Evolutionary conservation across 306 rosid genomes (phyloP), one percentile per base, ranked within the genome.

Genomic region (Vicia villosa): DNA sequence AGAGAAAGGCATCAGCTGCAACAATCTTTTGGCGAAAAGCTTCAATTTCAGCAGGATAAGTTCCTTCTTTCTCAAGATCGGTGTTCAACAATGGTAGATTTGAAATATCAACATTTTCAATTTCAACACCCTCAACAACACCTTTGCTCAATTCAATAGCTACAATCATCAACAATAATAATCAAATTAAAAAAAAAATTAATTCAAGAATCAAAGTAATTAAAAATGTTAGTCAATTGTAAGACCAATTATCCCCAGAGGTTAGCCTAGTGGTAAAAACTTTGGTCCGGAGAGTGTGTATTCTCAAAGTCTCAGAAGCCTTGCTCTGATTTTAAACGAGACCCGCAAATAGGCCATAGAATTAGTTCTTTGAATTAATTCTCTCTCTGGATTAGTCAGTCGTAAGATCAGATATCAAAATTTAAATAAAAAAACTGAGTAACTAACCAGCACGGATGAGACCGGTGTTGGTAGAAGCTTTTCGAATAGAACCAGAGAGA

Each of bases 71-170:
- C 37, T 88, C 95, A 67, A 90, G 82, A 68, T 90, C 97, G 8
- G 95, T 86, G 79, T 90, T 84, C 36, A 88, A 26, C 56, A 90
- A 4, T 1, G 97, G 97, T 71, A 88, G 49, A 0, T 85, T 70
- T 4, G 90, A 63, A 58, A 90, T 86, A 68, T 88, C 95, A 34
- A 88, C 14, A 47, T 83, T 62, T 41, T 86, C 90, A 3, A 90
- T 74, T 13, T 88, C 66, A 26, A 88, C 1, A 21, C 88, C 97
- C 1, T 66, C 46, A 34, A 83, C 46, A 0, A 34, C 37, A 5
- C 63, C 72, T 57, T 87, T 81, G 69, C 86, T 82, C 2, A 86
- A 28, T 47, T 90, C 81, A 67, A 83, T 79, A 11, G 95, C 96
- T 90, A 19, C 26, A n/a, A 24, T 8, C 24, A 21, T 69, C 26